Conservation (phyloP, 1,284 basidiomycete species). For the Ceratobasidium sp. region DNA sequence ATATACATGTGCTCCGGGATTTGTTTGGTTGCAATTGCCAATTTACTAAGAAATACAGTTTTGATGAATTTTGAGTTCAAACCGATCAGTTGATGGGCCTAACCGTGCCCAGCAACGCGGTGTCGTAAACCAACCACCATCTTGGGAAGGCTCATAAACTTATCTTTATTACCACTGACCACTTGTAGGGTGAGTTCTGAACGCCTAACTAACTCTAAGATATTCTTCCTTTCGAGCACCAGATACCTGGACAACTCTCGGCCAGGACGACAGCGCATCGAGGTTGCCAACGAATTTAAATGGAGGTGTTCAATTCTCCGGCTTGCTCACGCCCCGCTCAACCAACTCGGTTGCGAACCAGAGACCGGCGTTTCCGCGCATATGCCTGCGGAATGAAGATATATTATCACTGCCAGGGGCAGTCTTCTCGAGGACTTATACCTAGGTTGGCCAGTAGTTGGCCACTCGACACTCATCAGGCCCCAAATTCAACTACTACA, state of each 20-base stretch:
- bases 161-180: neutral
- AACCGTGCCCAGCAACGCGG: neutral
- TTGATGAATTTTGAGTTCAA: slow-evolving; percentile 30
- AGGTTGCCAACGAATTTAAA: too few species aligned
- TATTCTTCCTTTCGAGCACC: too few species aligned
- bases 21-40: slow-evolving; percentile 28
- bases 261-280: too few species aligned
- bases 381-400: neutral
- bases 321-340: too few species aligned
- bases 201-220: too few species aligned
- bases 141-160: too few species aligned
- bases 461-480: too few species aligned
- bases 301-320: too few species aligned
- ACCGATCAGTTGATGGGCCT: slow-evolving; percentile 15
- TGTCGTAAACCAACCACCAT: neutral
- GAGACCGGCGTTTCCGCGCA: too few species aligned
- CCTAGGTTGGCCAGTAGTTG: too few species aligned
- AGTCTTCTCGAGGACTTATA: neutral
- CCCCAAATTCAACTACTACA: neutral
- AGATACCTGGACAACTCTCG: too few species aligned
- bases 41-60: slow-evolving; percentile 9
- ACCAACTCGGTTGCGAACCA: too few species aligned
- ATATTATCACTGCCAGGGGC: slow-evolving; percentile 2
- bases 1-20: slow-evolving; percentile 22
- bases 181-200: neutral